Evolutionary conservation across 2,329 filamentous ascomycete genomes (phyloP).

Genomic region (Phyllosticta capitalensis): DNA sequence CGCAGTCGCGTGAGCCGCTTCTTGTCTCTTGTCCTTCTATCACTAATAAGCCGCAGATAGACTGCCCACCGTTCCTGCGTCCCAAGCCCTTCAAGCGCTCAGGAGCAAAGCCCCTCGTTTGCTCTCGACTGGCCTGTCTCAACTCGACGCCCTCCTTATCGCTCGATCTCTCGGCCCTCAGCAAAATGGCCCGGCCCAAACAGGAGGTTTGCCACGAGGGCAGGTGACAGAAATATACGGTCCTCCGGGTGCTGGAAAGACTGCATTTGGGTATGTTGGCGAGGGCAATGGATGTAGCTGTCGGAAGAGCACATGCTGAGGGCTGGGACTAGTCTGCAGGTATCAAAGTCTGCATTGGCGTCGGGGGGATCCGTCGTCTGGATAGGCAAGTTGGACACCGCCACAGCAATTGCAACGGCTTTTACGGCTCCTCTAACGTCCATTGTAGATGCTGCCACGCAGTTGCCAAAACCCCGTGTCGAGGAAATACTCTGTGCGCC

Average conservation of each 20-base stretch:
- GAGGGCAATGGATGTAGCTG: not conserved
- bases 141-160: slow-evolving; percentile 37
- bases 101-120: slow-evolving; percentile 39
- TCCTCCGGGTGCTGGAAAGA: slow-evolving; percentile 78
- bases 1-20: slow-evolving; percentile 28
- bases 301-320: not conserved
- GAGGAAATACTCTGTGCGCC: slow-evolving; percentile 33
- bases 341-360: slow-evolving; percentile 54
- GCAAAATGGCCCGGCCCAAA: slow-evolving; percentile 12
- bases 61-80: slow-evolving; percentile 66
- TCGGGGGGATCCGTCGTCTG: slow-evolving; percentile 60
- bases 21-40: not conserved
- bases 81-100: slow-evolving; percentile 57
- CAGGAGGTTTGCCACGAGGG: slow-evolving; percentile 59
- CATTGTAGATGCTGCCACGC: slow-evolving; percentile 38
- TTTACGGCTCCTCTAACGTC: not conserved
- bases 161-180: slow-evolving; percentile 18
- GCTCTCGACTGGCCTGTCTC: slow-evolving; percentile 39
- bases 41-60: slow-evolving; percentile 43
- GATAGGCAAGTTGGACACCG: slow-evolving; percentile 55
- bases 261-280: slow-evolving; percentile 60
- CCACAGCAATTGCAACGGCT: not conserved
- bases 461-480: slow-evolving; percentile 40
- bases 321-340: slow-evolving; percentile 50
- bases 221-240: slow-evolving; percentile 84